Evolutionary conservation across 2,329 filamentous ascomycete species (phyloP), one percentile per base, ranked within the genome.

Genomic region (Leptographium flavum): DNA sequence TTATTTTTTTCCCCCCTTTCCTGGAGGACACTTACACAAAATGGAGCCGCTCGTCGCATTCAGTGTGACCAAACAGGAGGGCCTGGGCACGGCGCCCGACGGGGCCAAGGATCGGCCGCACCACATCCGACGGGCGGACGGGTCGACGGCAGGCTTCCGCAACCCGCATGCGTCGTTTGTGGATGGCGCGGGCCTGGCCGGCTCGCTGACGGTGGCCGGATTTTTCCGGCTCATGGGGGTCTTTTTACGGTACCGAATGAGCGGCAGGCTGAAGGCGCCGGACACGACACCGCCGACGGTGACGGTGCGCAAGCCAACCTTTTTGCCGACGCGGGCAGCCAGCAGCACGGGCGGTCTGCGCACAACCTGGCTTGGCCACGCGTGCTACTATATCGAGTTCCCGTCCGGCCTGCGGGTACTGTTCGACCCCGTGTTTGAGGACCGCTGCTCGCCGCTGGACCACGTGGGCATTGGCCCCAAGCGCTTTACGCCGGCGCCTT

Each of bases 361-460:
- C 45, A 85, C 88, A 30, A 96, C 90, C 35, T 95, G 90, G 90
- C 77, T 96, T 3, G 90, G 90, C 31, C 90, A 96, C 61, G 88
- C 90, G 4, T 94, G 87, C 66, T 94, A 87, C 66, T 88, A 86
- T 56, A 77, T 94, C 54, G 90, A 95, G 61, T 95, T 88, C 56
- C 87, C 87, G 2, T 73, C 75, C 14, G 90, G 90, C 1, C 69
- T 96, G 44, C 79, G 90, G 45, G 86, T 94, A 4, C 74, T 96
- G 4, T 95, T 94, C 60, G 90, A 95, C 57, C 90, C 90, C 2
- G 88, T 95, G 30, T 94, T 95, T 53, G 86, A 90, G 59, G 78
- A 87, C 50, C 79, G 86, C 54, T 95, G 90, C 64, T 80, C 81
- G 27, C 90, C 90, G 0, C 69, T 90, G 53, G 30, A 69, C 32